Evolutionary conservation across 192 early-diverging fungal genomes (phyloP).

Genomic region (Lobosporangium transversale): DNA sequence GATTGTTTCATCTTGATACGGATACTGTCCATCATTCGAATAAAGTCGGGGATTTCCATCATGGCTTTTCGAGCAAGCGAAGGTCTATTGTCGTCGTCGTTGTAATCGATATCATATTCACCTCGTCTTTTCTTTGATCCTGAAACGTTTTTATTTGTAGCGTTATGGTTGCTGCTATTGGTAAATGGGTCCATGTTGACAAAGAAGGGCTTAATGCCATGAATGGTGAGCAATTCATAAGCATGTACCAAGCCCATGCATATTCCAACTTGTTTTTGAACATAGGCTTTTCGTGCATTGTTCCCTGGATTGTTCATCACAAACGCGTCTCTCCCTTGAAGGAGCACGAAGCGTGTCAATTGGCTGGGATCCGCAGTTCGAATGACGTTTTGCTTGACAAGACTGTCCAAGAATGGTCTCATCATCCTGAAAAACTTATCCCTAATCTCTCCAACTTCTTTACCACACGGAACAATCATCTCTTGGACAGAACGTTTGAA

Average conservation of each 20-base stretch:
- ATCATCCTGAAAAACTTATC: slow-evolving; percentile 35
- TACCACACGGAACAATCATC: slow-evolving; percentile 69
- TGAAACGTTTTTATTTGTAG: not conserved
- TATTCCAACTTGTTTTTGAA: slow-evolving; percentile 22
- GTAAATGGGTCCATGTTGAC: slow-evolving; percentile 44
- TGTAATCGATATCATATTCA: slow-evolving; percentile 8
- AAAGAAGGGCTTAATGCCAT: slow-evolving; percentile 61
- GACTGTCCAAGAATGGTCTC: slow-evolving; percentile 40
- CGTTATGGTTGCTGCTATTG: not conserved
- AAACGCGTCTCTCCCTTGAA: slow-evolving; percentile 43
- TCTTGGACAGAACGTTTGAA: slow-evolving; percentile 73
- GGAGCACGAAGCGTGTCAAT: slow-evolving; percentile 52
- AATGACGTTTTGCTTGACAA: slow-evolving; percentile 33
- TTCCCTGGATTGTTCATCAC: slow-evolving; percentile 11
- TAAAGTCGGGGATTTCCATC: slow-evolving; percentile 47
- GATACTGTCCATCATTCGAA: slow-evolving; percentile 52
- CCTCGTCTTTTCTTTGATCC: slow-evolving; percentile 7
- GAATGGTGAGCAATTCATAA: slow-evolving; percentile 54
- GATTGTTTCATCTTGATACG: slow-evolving; percentile 47
- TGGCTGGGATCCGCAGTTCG: slow-evolving; percentile 46
- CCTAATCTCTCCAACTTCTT: slow-evolving; percentile 49
- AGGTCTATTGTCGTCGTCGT: slow-evolving; percentile 17
- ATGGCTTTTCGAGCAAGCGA: slow-evolving; percentile 48
- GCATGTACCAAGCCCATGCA: slow-evolving; percentile 53
- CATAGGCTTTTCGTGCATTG: slow-evolving; percentile 10